Conservation (phyloP, 1,284 basidiomycete genomes). For the Ceratorhiza oryzae-sativae region DNA sequence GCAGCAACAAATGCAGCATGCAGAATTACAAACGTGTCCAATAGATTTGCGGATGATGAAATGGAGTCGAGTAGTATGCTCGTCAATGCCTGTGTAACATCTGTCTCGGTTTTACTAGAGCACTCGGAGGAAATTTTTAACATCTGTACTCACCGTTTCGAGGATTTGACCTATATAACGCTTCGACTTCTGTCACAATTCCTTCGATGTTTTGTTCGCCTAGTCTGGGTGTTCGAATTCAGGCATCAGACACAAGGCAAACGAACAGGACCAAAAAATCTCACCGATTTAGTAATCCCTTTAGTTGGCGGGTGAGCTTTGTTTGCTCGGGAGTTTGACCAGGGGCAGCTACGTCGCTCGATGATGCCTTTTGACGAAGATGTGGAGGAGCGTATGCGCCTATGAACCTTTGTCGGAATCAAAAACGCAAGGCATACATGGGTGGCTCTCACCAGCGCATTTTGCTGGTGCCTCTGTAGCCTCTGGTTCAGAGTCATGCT, state of each 20-base stretch:
- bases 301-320: conserved; percentile 80
- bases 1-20: conserved; percentile 89
- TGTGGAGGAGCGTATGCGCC: conserved; percentile 70
- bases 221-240: conserved; percentile 60
- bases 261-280: conserved; percentile 38
- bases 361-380: conserved; percentile 57
- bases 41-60: conserved; percentile 78
- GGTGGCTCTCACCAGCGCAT: neutral
- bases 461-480: neutral
- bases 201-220: conserved; percentile 89
- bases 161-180: conserved; percentile 77
- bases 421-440: neutral
- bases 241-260: conserved; percentile 29
- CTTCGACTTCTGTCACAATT: conserved; percentile 81
- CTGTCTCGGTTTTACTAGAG: conserved; percentile 51
- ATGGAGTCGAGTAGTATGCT: conserved; percentile 83
- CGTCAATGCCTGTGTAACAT: conserved; percentile 84
- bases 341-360: conserved; percentile 40
- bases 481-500: conserved; percentile 5
- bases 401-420: conserved; percentile 41
- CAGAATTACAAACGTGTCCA: conserved; percentile 92
- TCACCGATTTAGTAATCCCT: conserved; percentile 88
- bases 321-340: conserved; percentile 59
- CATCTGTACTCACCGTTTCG: conserved; percentile 68
- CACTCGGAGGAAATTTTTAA: conserved; percentile 38